Evolutionary conservation across 2,329 filamentous ascomycete genomes (phyloP).

Genomic region (Leptographium lundbergii): DNA sequence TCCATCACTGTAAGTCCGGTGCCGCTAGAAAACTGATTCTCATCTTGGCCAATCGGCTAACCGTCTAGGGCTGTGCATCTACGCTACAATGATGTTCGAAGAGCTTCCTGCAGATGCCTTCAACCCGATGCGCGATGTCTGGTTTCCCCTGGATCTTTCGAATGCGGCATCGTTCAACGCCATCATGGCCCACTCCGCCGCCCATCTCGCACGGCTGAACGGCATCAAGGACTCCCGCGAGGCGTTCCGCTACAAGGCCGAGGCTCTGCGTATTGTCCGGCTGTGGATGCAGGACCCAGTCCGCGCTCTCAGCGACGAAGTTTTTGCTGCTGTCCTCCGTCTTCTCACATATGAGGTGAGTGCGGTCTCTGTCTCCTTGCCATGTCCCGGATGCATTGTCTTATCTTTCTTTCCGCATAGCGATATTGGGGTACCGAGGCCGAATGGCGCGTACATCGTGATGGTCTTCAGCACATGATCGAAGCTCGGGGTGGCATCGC

Average conservation of each 20-base stretch:
- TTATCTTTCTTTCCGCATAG: neutral
- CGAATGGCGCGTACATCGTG: neutral
- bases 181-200: conserved; percentile 27
- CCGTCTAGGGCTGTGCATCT: conserved; percentile 17
- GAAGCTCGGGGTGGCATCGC: neutral
- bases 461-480: neutral
- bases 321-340: conserved; percentile 6
- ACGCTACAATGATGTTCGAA: conserved; percentile 22
- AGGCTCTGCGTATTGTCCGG: conserved; percentile 22
- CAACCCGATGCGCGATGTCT: conserved; percentile 26
- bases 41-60: neutral
- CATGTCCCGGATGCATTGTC: neutral
- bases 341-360: conserved; percentile 6
- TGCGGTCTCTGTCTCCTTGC: neutral
- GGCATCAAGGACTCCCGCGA: conserved; percentile 15
- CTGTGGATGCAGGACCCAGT: conserved; percentile 19
- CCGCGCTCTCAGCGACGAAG: conserved; percentile 20
- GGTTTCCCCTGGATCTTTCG: conserved; percentile 25
- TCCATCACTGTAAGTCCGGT: conserved; percentile 21
- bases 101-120: conserved; percentile 15
- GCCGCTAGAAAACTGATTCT: neutral
- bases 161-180: conserved; percentile 27
- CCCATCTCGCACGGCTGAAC: conserved; percentile 23
- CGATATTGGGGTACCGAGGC: conserved; percentile 7
- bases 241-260: conserved; percentile 20